Conservation (phyloP, 805 yeast genomes). For the Candida sanyiensis region DNA sequence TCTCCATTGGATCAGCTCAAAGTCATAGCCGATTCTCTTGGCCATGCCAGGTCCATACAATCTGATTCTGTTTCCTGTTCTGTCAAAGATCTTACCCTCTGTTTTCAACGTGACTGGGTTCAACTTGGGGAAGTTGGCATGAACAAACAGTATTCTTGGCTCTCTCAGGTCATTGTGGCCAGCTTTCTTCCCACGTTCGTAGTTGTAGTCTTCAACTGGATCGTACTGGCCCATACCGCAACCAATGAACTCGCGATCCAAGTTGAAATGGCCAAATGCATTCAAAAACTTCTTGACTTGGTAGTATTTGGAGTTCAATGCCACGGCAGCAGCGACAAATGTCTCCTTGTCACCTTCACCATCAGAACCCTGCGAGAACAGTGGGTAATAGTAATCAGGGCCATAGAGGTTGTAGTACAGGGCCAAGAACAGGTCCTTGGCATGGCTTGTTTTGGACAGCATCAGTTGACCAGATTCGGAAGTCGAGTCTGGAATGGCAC, state of each 20-base stretch:
- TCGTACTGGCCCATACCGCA: constrained; percentile 61
- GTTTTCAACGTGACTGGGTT: constrained; percentile 51
- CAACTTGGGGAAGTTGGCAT: constrained; percentile 62
- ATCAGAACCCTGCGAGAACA: constrained; percentile 50
- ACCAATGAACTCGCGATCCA: constrained; percentile 40
- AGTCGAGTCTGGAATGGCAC: constrained; percentile 55
- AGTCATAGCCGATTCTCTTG: constrained; percentile 47
- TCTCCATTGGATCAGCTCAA: constrained; percentile 54
- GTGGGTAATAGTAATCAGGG: constrained; percentile 50
- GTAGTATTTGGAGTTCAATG: constrained; percentile 52
- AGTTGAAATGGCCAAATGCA: constrained; percentile 49
- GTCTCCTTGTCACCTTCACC: constrained; percentile 60
- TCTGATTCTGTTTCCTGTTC: constrained; percentile 44
- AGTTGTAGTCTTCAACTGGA: constrained; percentile 45
- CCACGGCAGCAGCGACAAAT: constrained; percentile 54
- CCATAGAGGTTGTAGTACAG: constrained; percentile 58
- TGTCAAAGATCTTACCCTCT: constrained; percentile 36
- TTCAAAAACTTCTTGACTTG: constrained; percentile 51
- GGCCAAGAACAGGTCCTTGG: constrained; percentile 48
- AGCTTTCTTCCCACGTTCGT: constrained; percentile 24
- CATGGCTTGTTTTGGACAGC: constrained; percentile 50
- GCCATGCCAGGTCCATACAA: constrained; percentile 54
- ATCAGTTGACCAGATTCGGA: constrained; percentile 63
- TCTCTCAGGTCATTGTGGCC: constrained; percentile 15
- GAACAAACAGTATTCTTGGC: constrained; percentile 47